A percentile compares a stretch with the other conserved stretches of the same genome.
Evolutionary conservation across 768 basidiomycete genomes (phyloP).

Genomic region (Mycena epipterygia): DNA sequence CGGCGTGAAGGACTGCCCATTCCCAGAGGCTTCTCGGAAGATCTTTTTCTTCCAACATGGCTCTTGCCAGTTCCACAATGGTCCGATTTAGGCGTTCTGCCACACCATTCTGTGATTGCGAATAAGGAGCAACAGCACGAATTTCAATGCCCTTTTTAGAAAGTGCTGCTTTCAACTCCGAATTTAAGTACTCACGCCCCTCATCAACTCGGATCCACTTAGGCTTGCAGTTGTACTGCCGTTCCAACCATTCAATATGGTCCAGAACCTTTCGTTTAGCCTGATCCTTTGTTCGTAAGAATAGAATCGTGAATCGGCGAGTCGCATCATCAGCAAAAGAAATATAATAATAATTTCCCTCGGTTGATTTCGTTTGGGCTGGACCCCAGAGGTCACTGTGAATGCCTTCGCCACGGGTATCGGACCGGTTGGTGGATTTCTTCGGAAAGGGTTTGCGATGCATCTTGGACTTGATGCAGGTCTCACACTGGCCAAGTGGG

Average conservation of each 20-base stretch:
- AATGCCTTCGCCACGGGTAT: background rate
- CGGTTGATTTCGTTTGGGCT: too few relatives aligned
- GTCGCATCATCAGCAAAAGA: too few relatives aligned
- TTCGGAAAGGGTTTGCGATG: slow-evolving; percentile 12
- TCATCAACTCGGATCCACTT: slow-evolving; percentile 42
- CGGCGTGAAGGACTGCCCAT: slow-evolving; percentile 35
- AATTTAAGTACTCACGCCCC: slow-evolving; percentile 47
- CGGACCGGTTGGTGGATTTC: slow-evolving; percentile 2
- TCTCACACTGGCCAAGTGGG: background rate
- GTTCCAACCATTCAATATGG: slow-evolving; percentile 29
- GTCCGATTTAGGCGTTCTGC: slow-evolving; percentile 53
- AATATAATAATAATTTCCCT: too few relatives aligned
- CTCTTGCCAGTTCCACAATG: slow-evolving; percentile 39
- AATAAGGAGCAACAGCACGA: slow-evolving; percentile 47
- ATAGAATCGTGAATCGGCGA: slow-evolving; percentile 26
- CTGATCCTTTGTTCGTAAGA: slow-evolving; percentile 37
- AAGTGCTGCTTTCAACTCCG: slow-evolving; percentile 37
- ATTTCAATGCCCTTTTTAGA: slow-evolving; percentile 35
- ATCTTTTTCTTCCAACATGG: slow-evolving; percentile 47
- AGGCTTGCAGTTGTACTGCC: slow-evolving; percentile 17
- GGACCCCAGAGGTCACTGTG: slow-evolving; percentile 9
- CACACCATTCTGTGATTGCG: slow-evolving; percentile 54
- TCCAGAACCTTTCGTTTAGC: slow-evolving; percentile 34
- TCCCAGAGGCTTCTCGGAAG: slow-evolving; percentile 38
- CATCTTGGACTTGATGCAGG: slow-evolving; percentile 17